These are phyloP conservation scores for Cyberlindnera bimundalis DNA, from an alignment of 805 yeast genomes.

Conservation along the genomic window DNA sequence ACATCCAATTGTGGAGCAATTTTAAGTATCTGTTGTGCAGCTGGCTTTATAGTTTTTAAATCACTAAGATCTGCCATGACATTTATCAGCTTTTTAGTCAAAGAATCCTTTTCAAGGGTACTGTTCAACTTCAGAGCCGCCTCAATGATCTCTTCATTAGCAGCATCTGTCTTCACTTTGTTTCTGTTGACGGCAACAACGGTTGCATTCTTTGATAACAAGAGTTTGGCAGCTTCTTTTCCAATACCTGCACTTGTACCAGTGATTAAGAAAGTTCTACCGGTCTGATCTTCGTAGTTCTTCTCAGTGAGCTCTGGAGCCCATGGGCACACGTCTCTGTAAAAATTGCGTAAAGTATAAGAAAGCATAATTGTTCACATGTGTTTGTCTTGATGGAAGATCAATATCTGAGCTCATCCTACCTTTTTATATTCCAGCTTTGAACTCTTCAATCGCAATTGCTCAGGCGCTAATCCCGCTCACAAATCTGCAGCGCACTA, in stretches of 20 bases:
- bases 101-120: not conserved
- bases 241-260: slow-evolving; percentile 37
- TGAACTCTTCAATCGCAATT: too few relatives aligned
- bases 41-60: slow-evolving; percentile 38
- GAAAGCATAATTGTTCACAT: not conserved
- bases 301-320: slow-evolving; percentile 27
- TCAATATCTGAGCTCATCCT: too few relatives aligned
- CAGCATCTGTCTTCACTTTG: slow-evolving; percentile 30
- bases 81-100: slow-evolving; percentile 23
- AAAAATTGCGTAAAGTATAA: not conserved
- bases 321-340: slow-evolving; percentile 12
- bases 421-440: too few relatives aligned
- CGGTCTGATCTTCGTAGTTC: slow-evolving; percentile 30
- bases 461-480: too few relatives aligned
- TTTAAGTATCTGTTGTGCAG: slow-evolving; percentile 29
- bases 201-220: slow-evolving; percentile 32
- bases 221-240: slow-evolving; percentile 30
- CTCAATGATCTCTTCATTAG: slow-evolving; percentile 28
- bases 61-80: slow-evolving; percentile 38
- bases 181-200: slow-evolving; percentile 38
- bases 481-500: too few relatives aligned
- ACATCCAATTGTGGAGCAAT: slow-evolving; percentile 31
- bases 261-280: slow-evolving; percentile 25
- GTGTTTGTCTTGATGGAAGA: not conserved
- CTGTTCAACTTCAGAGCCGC: slow-evolving; percentile 19